Evolutionary conservation across 495 filamentous ascomycete genomes (phyloP), one percentile per base, ranked within the genome.

Genomic region (Penicillium samsonianum): DNA sequence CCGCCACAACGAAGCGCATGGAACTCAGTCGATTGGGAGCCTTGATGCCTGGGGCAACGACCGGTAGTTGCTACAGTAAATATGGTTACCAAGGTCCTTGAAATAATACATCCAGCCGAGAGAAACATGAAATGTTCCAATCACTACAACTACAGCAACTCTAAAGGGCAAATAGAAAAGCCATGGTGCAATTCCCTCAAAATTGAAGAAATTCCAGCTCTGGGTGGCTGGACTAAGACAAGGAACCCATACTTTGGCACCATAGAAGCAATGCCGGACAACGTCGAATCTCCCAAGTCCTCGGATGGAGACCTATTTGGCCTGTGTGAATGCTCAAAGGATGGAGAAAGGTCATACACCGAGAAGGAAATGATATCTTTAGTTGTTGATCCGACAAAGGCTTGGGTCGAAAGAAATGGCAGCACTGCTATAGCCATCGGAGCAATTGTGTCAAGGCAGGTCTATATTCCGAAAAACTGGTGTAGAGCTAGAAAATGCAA

Each of bases 1-100:
- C 67, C 69, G 65, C 68, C 68, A 68, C 68, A 63, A 61, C 68
- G 72, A 76, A 77, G 58, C 66, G 54, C 42, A 77, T 76, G 73
- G 74, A 77, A 77, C 53, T 69, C 62, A 57, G 67, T 74, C 67
- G 73, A 69, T 67, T 22, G 28, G 26, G 45, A n/a, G 60, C 62
- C 57, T 63, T 45, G 30, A n/a, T 70, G 68, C 68, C 70, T 73
- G 38, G 60, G 41, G 54, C n/a, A 46, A 37, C 31, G 22, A 16
- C 19, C 6, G 6, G 10, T 43, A 9, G 11, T 22, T 43, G n/a
- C 40, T 10, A 44, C 41, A 44, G 19, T 22, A 37, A 8, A 37
- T 37, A n/a, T 37, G 33, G 16, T 37, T 37, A n/a, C 35, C 35
- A 7, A 57, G 46, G 55, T 48, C 45, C 30, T 28, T 23, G 8